Percentiles rank a stretch among this genome's conserved stretches.
Evolutionary conservation across 768 basidiomycete species (phyloP).

Genomic region (Symmetrospora coprosmae): DNA sequence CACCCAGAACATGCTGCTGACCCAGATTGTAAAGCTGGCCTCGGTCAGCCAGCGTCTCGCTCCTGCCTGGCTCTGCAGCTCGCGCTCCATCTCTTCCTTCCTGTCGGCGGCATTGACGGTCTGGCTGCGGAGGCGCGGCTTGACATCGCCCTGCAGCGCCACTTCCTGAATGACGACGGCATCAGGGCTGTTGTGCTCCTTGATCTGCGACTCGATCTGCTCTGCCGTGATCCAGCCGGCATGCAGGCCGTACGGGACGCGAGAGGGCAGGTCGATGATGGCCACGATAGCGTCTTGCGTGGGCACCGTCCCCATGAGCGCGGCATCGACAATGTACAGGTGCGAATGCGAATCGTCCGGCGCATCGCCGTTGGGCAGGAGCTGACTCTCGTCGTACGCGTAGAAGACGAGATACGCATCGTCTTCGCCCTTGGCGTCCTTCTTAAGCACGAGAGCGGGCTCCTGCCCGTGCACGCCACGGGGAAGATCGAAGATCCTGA

Average conservation of each 20-base stretch:
- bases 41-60: no score
- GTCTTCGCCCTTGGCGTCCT: slow-evolving; percentile 33
- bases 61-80: no score
- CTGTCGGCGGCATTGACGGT: background rate
- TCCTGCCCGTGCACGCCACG: slow-evolving; percentile 37
- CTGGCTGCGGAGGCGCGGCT: background rate
- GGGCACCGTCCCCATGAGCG: slow-evolving; percentile 33
- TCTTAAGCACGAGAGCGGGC: slow-evolving; percentile 36
- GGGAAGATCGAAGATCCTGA: slow-evolving; percentile 38
- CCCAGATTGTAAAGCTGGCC: no score
- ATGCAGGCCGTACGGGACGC: slow-evolving; percentile 34
- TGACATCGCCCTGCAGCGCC: background rate
- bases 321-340: slow-evolving; percentile 40
- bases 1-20: no score
- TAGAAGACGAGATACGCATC: slow-evolving; percentile 39
- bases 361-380: slow-evolving; percentile 33
- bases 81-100: background rate
- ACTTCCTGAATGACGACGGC: slow-evolving; percentile 2
- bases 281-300: slow-evolving; percentile 33
- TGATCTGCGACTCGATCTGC: slow-evolving; percentile 24
- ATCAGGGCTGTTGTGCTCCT: background rate
- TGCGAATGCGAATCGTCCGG: slow-evolving; percentile 35
- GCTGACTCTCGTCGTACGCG: slow-evolving; percentile 38
- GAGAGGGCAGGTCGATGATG: background rate
- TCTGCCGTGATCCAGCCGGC: slow-evolving; percentile 31